Conservation (phyloP, 768 basidiomycete species). For the Suillus brevipes region DNA sequence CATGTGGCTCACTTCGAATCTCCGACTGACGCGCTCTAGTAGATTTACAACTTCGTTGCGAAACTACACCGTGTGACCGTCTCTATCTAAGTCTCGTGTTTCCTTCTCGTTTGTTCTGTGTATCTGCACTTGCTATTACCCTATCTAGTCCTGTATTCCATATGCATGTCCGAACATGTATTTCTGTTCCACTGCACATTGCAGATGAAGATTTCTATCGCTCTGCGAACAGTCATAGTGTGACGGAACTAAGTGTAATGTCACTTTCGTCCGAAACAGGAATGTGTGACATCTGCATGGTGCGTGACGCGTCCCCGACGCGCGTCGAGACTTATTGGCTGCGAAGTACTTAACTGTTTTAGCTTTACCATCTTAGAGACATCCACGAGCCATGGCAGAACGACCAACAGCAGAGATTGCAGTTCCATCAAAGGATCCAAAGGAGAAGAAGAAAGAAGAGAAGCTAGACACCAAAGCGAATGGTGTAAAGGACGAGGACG, state of each 20-base stretch:
- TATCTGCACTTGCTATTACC: too few species aligned
- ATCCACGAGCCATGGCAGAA: constrained; percentile 48
- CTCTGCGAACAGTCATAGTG: neutral
- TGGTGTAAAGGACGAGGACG: constrained; percentile 58
- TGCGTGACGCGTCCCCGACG: constrained; percentile 6
- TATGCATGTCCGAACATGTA: too few species aligned
- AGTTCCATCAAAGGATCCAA: constrained; percentile 73
- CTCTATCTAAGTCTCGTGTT: too few species aligned
- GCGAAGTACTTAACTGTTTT: constrained; percentile 31
- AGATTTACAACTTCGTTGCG: too few species aligned
- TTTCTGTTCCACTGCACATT: too few species aligned
- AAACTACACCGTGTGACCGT: too few species aligned
- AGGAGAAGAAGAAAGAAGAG: constrained; percentile 58
- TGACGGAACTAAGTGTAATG: neutral
- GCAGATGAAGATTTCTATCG: too few species aligned
- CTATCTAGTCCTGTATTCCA: too few species aligned
- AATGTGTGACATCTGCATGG: neutral
- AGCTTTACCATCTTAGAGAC: constrained; percentile 21
- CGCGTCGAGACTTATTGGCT: constrained; percentile 13
- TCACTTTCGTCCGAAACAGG: neutral
- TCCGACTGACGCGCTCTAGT: too few species aligned
- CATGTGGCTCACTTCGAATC: too few species aligned
- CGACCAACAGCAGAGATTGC: constrained; percentile 58
- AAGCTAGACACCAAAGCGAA: constrained; percentile 48
- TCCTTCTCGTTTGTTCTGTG: too few species aligned